These are phyloP conservation scores for Vigna unguiculata DNA, from an alignment of 306 rosid genomes.

Conservation along the genomic window DNA sequence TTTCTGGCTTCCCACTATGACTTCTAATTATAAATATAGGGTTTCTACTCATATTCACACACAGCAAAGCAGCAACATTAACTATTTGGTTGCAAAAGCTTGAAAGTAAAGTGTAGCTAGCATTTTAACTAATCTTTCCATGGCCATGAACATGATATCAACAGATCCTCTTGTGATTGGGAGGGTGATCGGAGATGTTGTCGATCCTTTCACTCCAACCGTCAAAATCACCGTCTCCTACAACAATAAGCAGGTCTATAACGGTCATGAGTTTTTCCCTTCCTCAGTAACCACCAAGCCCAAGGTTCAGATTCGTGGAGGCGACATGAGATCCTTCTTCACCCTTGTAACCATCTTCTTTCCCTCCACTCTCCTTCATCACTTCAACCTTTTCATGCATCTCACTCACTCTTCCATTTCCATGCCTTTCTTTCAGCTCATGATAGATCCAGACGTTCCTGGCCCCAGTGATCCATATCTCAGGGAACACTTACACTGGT, in stretches of 20 bases:
- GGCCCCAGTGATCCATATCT: slow-evolving; percentile 98
- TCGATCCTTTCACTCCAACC: slow-evolving; percentile 66
- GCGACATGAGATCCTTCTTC: slow-evolving; percentile 86
- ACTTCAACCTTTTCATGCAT: neutral
- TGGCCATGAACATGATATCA: slow-evolving; percentile 45
- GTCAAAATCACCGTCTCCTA: slow-evolving; percentile 63
- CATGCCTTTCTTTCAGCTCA: slow-evolving; percentile 54
- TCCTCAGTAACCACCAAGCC: slow-evolving; percentile 67
- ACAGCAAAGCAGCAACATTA: slow-evolving; percentile 36
- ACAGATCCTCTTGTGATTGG: slow-evolving; percentile 79
- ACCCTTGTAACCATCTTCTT: slow-evolving; percentile 63
- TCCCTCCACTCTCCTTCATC: neutral
- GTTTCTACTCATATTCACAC: slow-evolving; percentile 39
- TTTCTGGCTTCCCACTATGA: slow-evolving; percentile 11
- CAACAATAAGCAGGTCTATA: slow-evolving; percentile 70
- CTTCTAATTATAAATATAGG: slow-evolving; percentile 59
- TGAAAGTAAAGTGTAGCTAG: neutral
- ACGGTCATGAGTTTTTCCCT: slow-evolving; percentile 85
- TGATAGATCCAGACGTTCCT: slow-evolving; percentile 97
- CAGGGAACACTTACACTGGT: slow-evolving; percentile 94
- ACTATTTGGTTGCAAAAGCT: neutral
- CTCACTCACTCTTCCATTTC: neutral
- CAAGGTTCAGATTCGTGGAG: slow-evolving; percentile 86
- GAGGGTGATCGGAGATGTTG: slow-evolving; percentile 85
- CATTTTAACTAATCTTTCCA: slow-evolving; percentile 4